These are phyloP conservation scores for Cordyceps militaris DNA, from an alignment of 2,329 filamentous ascomycete species.

Conservation along the genomic window DNA sequence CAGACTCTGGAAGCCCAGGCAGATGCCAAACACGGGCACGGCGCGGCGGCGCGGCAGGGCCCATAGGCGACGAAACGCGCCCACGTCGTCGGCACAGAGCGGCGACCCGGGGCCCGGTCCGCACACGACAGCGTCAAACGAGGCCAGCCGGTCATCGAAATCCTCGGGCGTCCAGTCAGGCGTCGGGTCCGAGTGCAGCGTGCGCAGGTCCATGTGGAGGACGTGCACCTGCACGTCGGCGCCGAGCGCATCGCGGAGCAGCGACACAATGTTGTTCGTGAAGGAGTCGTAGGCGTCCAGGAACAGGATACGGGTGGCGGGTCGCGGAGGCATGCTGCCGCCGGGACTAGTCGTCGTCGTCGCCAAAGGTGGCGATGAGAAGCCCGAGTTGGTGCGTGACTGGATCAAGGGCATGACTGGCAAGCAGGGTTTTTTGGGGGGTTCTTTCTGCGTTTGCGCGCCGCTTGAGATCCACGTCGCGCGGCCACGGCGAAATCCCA, in stretches of 20 bases:
- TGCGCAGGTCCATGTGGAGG: conserved; percentile 30
- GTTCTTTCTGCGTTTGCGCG: background rate
- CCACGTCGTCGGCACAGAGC: conserved; percentile 63
- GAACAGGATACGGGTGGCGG: conserved; percentile 59
- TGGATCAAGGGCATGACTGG: conserved; percentile 11
- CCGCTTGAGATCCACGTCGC: background rate
- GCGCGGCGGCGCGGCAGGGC: conserved; percentile 47
- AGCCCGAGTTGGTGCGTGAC: conserved; percentile 2
- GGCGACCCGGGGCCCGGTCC: conserved; percentile 88
- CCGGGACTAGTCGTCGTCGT: background rate
- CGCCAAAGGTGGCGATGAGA: conserved; percentile 4
- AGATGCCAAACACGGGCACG: conserved; percentile 79
- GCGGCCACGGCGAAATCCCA: background rate
- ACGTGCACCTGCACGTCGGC: conserved; percentile 53
- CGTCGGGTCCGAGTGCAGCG: conserved; percentile 60
- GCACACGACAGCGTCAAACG: conserved; percentile 79
- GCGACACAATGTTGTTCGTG: conserved; percentile 84
- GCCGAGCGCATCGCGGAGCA: conserved; percentile 63
- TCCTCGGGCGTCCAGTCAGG: conserved; percentile 40
- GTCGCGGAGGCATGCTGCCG: background rate
- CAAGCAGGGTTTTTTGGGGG: background rate
- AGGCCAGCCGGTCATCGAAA: conserved; percentile 32
- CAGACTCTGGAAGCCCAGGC: conserved; percentile 81
- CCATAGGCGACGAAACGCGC: conserved; percentile 76
- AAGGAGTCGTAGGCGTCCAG: conserved; percentile 97